Evolutionary conservation across 148 eudicot species (phyloP).

Genomic region (Pouteria glomerata): DNA sequence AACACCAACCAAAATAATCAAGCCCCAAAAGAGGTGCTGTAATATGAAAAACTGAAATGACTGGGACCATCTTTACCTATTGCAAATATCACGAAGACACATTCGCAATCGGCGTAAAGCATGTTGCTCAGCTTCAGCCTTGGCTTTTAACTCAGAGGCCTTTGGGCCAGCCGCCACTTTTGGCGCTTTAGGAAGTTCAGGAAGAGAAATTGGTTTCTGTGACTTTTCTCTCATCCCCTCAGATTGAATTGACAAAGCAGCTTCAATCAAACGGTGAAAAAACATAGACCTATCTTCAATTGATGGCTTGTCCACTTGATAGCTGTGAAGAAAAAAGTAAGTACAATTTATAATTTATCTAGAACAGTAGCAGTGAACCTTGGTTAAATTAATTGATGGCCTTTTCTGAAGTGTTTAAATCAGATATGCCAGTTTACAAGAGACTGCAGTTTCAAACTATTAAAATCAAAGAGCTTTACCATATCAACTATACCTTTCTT

Average conservation of each 20-base stretch:
- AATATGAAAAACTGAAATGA: not conserved
- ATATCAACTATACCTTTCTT: not conserved
- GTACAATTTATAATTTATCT: not conserved
- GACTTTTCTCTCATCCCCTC: slow-evolving; percentile 38
- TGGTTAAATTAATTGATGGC: not conserved
- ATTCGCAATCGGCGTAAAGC: slow-evolving; percentile 93
- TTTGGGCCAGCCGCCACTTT: slow-evolving; percentile 75
- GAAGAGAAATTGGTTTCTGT: slow-evolving; percentile 33
- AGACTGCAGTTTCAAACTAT: not conserved
- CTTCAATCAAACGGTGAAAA: slow-evolving; percentile 73
- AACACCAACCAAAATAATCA: too few relatives aligned
- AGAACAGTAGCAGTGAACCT: not conserved
- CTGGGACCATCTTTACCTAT: slow-evolving; percentile 50
- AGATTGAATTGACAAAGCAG: slow-evolving; percentile 66
- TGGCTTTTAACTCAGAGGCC: slow-evolving; percentile 82
- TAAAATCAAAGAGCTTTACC: not conserved
- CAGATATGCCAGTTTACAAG: not conserved
- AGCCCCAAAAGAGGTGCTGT: too few relatives aligned
- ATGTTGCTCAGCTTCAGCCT: slow-evolving; percentile 95
- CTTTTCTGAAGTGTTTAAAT: not conserved
- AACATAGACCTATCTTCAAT: slow-evolving; percentile 72
- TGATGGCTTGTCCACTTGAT: slow-evolving; percentile 54
- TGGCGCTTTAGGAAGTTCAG: slow-evolving; percentile 93
- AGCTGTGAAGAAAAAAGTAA: slow-evolving; percentile 36
- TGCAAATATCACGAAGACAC: slow-evolving; percentile 99